Evolutionary conservation across 179 eudicot species (phyloP), one percentile per base, ranked within the genome.

Genomic region (Pouteria campechiana): DNA sequence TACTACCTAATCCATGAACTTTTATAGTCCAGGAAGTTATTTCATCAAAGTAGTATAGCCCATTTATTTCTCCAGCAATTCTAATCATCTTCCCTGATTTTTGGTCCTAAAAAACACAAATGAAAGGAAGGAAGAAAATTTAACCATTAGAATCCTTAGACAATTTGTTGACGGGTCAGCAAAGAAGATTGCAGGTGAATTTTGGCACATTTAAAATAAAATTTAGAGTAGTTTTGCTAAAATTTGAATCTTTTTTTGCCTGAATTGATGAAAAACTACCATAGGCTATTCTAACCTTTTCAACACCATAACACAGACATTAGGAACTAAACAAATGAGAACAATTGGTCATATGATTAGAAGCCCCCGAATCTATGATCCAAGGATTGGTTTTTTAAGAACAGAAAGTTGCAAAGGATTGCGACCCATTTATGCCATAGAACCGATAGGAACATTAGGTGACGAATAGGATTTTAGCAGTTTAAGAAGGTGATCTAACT

Each of bases 71-170:
- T 19, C 22, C 31, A 45, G 36, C 50, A 45, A 13, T 30, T 28
- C 50, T 37, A 45, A 45, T 45, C 50, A 10, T 45, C 50, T 28
- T 45, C 37, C 22, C 47, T 19, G 31, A 43, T 3, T 5, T 43
- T 18, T n/a, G 47, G 47, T 43, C 47, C 17, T 23, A 37, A 29
- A 30, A 15, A 15, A 28, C 50, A 45, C 37, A 15, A 2, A 1
- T 13, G 13, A 12, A 45, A 45, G 35, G n/a, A 29, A 17, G 10
- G 13, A 45, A 45, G 11, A 8, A 5, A 11, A 28, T 30, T 6
- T 13, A 9, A 18, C 13, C 19, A 11, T 40, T 40, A 40, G 44
- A 7, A 18, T 18, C 27, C 23, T 40, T 40, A 4, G 44, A 40
- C 14, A 40, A 40, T 20, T 40, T 40, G 27, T 28, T 39, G n/a